Conservation (phyloP, 352 stramenopile genomes). For the Phytopythium cucurbitacearum region DNA sequence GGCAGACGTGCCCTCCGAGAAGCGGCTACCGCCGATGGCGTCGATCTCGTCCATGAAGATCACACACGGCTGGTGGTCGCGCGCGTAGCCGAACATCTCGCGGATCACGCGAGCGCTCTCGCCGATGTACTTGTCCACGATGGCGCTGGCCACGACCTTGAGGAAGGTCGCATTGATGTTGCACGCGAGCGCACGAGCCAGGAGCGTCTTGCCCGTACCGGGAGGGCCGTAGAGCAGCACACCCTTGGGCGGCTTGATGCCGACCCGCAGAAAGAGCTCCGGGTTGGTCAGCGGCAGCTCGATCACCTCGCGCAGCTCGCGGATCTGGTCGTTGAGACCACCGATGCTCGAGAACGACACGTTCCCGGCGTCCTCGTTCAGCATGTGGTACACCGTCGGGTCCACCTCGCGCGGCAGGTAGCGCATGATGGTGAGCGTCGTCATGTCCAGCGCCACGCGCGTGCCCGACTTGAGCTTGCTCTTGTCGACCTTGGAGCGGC, state of each 20-base stretch:
- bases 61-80: conserved; percentile 98
- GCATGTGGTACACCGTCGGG: conserved; percentile 99
- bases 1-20: conserved; percentile 95
- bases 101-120: conserved; percentile 99
- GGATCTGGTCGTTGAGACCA: conserved; percentile 98
- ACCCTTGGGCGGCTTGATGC: conserved; percentile 98
- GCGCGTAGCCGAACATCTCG: conserved; percentile 98
- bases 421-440: conserved; percentile 99
- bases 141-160: conserved; percentile 98
- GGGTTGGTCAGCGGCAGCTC: conserved; percentile 99
- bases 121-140: conserved; percentile 99
- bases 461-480: conserved; percentile 96
- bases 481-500: conserved; percentile 93
- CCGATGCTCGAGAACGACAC: conserved; percentile 98
- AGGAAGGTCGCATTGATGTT: conserved; percentile 99
- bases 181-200: conserved; percentile 96
- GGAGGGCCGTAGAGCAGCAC: conserved; percentile 98
- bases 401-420: conserved; percentile 98
- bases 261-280: conserved; percentile 97
- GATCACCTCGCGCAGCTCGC: conserved; percentile 95
- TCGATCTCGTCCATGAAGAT: conserved; percentile 99
- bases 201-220: conserved; percentile 98
- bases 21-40: conserved; percentile 97
- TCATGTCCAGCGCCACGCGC: conserved; percentile 98
- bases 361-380: conserved; percentile 96